Base-by-base conservation (phyloP, 768 basidiomycete genomes). In the Russula vinacea region DNA sequence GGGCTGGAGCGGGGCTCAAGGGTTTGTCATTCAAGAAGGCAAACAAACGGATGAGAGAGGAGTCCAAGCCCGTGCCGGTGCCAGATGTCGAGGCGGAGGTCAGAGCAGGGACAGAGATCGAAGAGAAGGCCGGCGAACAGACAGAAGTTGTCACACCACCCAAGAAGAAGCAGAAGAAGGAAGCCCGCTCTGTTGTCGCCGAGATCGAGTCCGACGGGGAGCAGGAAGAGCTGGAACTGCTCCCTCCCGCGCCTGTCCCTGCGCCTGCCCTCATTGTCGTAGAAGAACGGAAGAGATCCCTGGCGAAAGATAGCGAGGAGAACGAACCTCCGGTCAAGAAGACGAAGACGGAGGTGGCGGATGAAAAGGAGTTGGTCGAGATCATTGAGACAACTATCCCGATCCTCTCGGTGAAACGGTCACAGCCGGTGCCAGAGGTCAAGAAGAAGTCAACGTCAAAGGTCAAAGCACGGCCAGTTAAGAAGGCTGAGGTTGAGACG, bases 161-260 rank as follows among this genome's bases (percentile, higher is more conserved):
- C 49, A 83, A 76, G 76, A 86, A 87, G 80, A 84, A 78, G 72
- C 77, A 78, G 71, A 85, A 80, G 76, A 81, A 81, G 71, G 84
- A 83, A 66, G 66, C 70, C 69, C 74, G 70, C 52, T 76, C 67
- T 68, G 77, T 75, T 65, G 72, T 80, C 42, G 68, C 74, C 37
- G 78, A 78, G 47, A 67, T 83, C 45, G 88, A 87, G 76, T 84
- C 82, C 7, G 88, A 88, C 69, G 83, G 83, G 44, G 88, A 87
- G 60, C 80, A 78, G 24, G 75, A 68, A 13, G 60, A 61, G n/a
- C 19, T 3, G 24, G 59, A 61, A 47, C 47, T n/a, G 49, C 55
- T 60, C 32, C 54, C 49, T 47, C 61, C 69, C 32, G 75, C 69
- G 13, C 69, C 75, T 0, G 74, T 64, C 35, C 40, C 59, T 60